These are phyloP conservation scores for Moesziomyces globuligerus DNA, from an alignment of 1,284 basidiomycete species.

Conservation along the genomic window DNA sequence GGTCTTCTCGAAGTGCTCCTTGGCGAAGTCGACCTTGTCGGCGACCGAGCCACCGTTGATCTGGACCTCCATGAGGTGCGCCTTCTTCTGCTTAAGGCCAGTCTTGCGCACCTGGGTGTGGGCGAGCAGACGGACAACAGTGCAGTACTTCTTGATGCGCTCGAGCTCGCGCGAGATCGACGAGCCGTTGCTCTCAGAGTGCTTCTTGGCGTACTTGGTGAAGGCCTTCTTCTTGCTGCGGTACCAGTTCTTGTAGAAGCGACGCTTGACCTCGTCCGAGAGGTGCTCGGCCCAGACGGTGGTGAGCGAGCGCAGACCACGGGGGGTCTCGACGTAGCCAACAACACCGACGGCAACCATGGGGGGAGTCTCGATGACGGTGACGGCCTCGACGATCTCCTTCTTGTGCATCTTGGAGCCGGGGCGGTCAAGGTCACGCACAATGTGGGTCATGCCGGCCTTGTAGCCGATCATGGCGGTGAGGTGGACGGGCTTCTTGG, in stretches of 20 bases:
- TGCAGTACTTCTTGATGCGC: constrained; percentile 99
- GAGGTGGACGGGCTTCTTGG: constrained; percentile 98
- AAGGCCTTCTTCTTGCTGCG: constrained; percentile 99
- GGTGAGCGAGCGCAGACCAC: constrained; percentile 87
- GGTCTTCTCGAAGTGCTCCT: constrained; percentile 96
- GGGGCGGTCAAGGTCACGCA: constrained; percentile 98
- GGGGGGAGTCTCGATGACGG: constrained; percentile 95
- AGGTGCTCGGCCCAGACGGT: constrained; percentile 77
- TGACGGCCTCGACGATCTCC: constrained; percentile 98
- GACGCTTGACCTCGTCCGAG: constrained; percentile 88
- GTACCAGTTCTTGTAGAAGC: constrained; percentile 99
- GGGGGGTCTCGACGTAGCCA: constrained; percentile 99
- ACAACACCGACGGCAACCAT: constrained; percentile 98
- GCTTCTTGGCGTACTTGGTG: constrained; percentile 98
- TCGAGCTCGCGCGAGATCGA: constrained; percentile 94
- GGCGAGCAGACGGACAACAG: constrained; percentile 98
- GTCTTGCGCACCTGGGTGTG: constrained; percentile 97
- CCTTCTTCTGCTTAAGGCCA: constrained; percentile 98
- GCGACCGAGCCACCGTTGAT: constrained; percentile 96
- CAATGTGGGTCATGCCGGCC: constrained; percentile 99
- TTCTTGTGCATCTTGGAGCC: constrained; percentile 75
- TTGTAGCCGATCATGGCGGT: constrained; percentile 99
- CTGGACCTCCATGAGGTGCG: constrained; percentile 99
- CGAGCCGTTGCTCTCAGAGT: constrained; percentile 93
- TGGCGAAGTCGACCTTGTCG: constrained; percentile 98